phyloP scores from a whole-genome alignment of 1,139 yeast species.

The Nakaseomyces nivariensis region DNA sequence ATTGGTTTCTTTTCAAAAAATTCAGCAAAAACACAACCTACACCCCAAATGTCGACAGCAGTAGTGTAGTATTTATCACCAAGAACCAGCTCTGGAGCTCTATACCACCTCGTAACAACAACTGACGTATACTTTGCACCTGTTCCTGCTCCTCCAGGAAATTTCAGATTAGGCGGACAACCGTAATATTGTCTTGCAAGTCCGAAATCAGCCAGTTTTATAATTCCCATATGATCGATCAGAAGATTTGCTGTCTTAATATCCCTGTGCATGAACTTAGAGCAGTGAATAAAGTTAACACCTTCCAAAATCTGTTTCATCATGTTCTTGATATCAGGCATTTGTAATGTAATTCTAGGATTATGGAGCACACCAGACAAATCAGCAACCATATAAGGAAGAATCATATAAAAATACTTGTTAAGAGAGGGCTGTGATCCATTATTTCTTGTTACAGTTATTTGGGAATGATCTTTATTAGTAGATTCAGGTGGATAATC shows the following conservation, averaged over 20 bases:
- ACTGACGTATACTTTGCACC: conserved; percentile 71
- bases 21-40: conserved; percentile 94
- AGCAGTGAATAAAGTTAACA: conserved; percentile 67
- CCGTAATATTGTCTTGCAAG: conserved; percentile 78
- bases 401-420: conserved; percentile 64
- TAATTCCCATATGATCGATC: conserved; percentile 62
- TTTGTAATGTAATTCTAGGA: conserved; percentile 51
- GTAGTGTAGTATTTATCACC: conserved; percentile 85
- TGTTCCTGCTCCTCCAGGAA: conserved; percentile 55
- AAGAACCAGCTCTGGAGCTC: conserved; percentile 85
- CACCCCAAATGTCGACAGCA: conserved; percentile 95
- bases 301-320: conserved; percentile 74
- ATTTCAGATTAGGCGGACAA: conserved; percentile 44
- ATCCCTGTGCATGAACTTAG: conserved; percentile 73
- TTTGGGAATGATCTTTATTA: conserved; percentile 40
- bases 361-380: conserved; percentile 86
- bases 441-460: conserved; percentile 27
- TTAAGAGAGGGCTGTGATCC: conserved; percentile 26
- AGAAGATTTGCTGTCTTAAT: conserved; percentile 90
- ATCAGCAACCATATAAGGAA: conserved; percentile 91
- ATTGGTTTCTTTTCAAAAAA: conserved; percentile 75
- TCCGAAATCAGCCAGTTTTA: conserved; percentile 92
- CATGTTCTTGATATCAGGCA: conserved; percentile 73
- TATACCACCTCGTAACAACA: conserved; percentile 94
- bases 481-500: conserved; percentile 37